Evolutionary conservation across 164 flowering plant genomes (phyloP).

Genomic region (Protea cynaroides): DNA sequence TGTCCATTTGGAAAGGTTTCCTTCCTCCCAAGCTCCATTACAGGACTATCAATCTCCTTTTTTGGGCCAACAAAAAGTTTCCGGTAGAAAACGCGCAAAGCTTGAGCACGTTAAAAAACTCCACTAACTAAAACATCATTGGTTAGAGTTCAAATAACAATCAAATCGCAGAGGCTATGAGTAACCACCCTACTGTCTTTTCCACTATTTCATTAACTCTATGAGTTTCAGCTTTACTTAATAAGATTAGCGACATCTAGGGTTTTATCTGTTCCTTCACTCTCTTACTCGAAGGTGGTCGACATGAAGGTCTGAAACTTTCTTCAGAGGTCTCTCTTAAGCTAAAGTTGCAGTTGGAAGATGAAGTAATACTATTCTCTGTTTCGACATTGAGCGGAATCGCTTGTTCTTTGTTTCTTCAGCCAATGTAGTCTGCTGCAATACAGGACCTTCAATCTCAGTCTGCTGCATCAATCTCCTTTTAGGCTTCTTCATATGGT

Average conservation of each 20-base stretch:
- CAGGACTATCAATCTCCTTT: slow-evolving; percentile 28
- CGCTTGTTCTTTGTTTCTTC: slow-evolving; percentile 88
- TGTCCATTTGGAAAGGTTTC: slow-evolving; percentile 18
- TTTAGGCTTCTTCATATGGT: slow-evolving; percentile 19
- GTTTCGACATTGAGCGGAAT: slow-evolving; percentile 70
- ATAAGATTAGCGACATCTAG: too few relatives aligned
- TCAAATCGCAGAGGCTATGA: too few relatives aligned
- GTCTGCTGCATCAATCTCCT: slow-evolving; percentile 28
- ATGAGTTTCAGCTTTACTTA: too few relatives aligned
- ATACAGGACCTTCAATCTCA: too few relatives aligned
- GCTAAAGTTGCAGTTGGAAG: slow-evolving; percentile 43
- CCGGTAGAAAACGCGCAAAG: too few relatives aligned
- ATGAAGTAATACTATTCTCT: slow-evolving; percentile 45
- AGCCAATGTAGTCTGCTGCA: slow-evolving; percentile 50
- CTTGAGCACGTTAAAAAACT: too few relatives aligned
- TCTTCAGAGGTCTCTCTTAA: slow-evolving; percentile 37
- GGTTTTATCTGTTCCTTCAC: too few relatives aligned
- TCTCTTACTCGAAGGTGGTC: neutral
- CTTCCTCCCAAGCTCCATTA: slow-evolving; percentile 28
- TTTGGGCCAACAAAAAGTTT: slow-evolving; percentile 21
- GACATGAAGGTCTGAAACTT: slow-evolving; percentile 78
- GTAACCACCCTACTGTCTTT: too few relatives aligned
- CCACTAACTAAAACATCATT: too few relatives aligned
- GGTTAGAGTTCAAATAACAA: too few relatives aligned
- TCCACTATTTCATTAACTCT: too few relatives aligned